Percentiles rank a stretch among this genome's conserved stretches.
These are phyloP conservation scores for Toxoplasma gondii DNA, from an alignment of 169 alveolate genomes.

Conservation along the genomic window DNA sequence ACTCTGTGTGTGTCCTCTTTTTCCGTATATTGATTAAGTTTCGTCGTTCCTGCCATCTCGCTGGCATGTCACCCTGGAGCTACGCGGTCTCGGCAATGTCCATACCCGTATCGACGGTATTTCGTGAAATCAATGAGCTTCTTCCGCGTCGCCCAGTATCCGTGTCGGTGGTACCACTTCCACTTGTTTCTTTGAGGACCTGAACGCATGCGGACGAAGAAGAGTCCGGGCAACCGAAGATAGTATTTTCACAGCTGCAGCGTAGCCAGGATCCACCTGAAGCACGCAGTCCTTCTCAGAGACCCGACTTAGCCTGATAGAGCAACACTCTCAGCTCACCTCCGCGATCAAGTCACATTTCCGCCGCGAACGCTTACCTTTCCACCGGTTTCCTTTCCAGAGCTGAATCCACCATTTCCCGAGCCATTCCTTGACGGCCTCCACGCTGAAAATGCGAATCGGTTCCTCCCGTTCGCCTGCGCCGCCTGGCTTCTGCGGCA, in stretches of 20 bases:
- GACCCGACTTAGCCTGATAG: too few relatives aligned
- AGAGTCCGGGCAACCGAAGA: not conserved
- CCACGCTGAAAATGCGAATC: not conserved
- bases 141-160: conserved; percentile 91
- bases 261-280: too few relatives aligned
- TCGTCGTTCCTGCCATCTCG: too few relatives aligned
- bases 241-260: too few relatives aligned
- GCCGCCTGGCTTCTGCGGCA: not conserved
- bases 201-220: not conserved
- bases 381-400: conserved; percentile 44
- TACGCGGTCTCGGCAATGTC: too few relatives aligned
- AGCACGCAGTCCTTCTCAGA: too few relatives aligned
- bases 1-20: too few relatives aligned
- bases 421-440: not conserved
- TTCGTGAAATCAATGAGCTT: conserved; percentile 82
- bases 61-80: too few relatives aligned
- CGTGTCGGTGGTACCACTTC: conserved; percentile 90
- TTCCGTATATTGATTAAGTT: too few relatives aligned
- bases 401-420: not conserved
- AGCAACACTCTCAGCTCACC: too few relatives aligned
- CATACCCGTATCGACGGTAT: conserved; percentile 83
- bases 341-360: too few relatives aligned
- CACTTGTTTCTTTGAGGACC: conserved; percentile 77
- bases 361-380: not conserved
- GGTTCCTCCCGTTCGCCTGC: not conserved